Base-by-base conservation (phyloP, 1,284 basidiomycete genomes). In the Termitomyces sp. region DNA sequence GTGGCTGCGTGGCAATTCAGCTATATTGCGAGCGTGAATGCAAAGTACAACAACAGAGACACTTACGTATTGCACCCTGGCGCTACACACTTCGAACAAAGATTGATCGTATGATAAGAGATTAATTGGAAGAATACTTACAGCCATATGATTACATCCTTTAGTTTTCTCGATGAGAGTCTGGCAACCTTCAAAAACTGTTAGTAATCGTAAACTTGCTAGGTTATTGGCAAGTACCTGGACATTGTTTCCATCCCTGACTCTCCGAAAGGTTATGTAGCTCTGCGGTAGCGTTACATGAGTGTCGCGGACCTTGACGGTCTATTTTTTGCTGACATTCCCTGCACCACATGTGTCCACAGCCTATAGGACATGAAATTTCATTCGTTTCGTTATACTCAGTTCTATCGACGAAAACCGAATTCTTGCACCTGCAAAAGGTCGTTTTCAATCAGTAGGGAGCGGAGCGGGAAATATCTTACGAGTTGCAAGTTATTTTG, bases 1-100 rank as follows among this genome's bases (percentile, higher is more conserved):
- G 34, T 46, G 45, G 11, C 48, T 52, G 38, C 11, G 4, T 19
- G 21, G 19, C 7, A 6, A 37, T 14, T 33, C 3, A 39, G 19
- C 11, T 45, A 18, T n/a, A 10, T 9, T 31, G 7, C 16, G 30
- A 34, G 11, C 13, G 31, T 34, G 26, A 30, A 18, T 3, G 3
- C 10, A 21, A 16, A 31, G 11, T 18, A 18, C n/a, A 19, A 40
- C n/a, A 19, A 40, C 13, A 33, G 18, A 19, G 28, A 40, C 19
- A 46, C 44, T 33, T 46, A 52, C 50, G 44, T 52, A 19, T 52
- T 52, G 14, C 50, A 52, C 16, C 21, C 50, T 19, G 50, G 50
- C 8, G 38, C 21, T 19, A 19, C 3, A 35, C 50, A 52, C 50
- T 52, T 35, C 14, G 16, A 35, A 28, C 33, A 21, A 28, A 46